Evolutionary conservation across 2,329 filamentous ascomycete species (phyloP).

Genomic region (Fusarium sulawesiense): DNA sequence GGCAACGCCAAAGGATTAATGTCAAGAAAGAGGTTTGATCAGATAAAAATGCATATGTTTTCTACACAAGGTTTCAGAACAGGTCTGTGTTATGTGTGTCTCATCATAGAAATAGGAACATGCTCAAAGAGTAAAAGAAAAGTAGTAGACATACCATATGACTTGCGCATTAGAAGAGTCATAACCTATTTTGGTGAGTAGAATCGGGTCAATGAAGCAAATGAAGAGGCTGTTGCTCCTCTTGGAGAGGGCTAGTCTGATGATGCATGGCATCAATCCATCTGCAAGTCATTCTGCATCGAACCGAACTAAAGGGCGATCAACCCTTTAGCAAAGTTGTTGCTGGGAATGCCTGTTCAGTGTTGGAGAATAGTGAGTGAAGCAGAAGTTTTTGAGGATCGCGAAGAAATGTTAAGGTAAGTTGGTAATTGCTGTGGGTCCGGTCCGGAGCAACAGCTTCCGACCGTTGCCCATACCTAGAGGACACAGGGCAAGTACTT

Average conservation of each 20-base stretch:
- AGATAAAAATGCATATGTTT: constrained; percentile 43
- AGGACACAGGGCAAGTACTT: background rate
- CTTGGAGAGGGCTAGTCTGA: background rate
- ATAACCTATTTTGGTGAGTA: constrained; percentile 15
- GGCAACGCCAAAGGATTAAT: constrained; percentile 3
- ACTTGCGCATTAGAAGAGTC: background rate
- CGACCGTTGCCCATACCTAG: background rate
- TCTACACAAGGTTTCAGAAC: constrained; percentile 51
- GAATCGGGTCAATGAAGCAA: background rate
- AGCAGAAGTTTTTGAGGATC: background rate
- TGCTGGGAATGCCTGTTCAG: background rate
- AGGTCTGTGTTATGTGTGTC: constrained; percentile 51
- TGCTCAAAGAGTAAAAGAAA: background rate
- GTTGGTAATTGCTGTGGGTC: constrained; percentile 6
- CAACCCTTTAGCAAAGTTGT: background rate
- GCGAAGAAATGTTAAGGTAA: background rate
- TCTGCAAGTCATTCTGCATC: background rate
- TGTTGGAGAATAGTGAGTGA: background rate
- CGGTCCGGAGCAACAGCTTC: constrained; percentile 22
- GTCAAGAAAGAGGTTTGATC: constrained; percentile 33
- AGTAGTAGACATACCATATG: constrained; percentile 21
- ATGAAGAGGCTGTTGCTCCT: background rate
- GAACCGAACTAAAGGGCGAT: background rate
- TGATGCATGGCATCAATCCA: constrained; percentile 2
- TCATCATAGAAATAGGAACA: constrained; percentile 45